Conservation (phyloP, 352 stramenopile species). For the Aphanomyces euteiches region DNA sequence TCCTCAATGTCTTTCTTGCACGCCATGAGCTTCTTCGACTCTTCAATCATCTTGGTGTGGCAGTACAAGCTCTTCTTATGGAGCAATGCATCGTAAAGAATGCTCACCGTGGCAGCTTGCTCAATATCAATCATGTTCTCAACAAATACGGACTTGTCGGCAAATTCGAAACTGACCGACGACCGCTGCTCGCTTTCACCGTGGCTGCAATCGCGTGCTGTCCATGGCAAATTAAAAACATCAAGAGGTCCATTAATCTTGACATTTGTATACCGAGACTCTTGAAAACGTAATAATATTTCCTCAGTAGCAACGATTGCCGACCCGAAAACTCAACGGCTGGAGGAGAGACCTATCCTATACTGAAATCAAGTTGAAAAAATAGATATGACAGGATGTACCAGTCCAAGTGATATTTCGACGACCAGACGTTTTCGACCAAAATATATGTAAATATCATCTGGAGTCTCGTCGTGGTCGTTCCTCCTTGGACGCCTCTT, state of each 20-base stretch:
- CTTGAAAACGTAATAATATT: no score
- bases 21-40: slow-evolving; percentile 25
- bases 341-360: no score
- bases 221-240: not conserved
- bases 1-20: slow-evolving; percentile 30
- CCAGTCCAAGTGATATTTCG: not conserved
- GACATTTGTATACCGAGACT: not conserved
- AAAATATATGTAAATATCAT: not conserved
- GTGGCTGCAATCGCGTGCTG: no score
- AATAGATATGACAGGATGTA: no score
- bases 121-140: slow-evolving; percentile 27
- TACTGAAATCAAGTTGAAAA: no score
- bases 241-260: slow-evolving; percentile 1
- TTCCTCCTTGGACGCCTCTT: no score
- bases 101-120: slow-evolving; percentile 30
- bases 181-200: not conserved
- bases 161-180: slow-evolving; percentile 25
- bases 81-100: slow-evolving; percentile 27
- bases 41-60: slow-evolving; percentile 29
- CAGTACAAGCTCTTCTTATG: slow-evolving; percentile 28
- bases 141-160: not conserved
- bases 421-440: not conserved
- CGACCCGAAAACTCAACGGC: no score
- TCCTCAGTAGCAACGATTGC: no score
- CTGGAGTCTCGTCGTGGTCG: no score